Evolutionary conservation across 169 alveolate species (phyloP), one percentile per base, ranked within the genome.

Genomic region (Cryptosporidium tyzzeri): DNA sequence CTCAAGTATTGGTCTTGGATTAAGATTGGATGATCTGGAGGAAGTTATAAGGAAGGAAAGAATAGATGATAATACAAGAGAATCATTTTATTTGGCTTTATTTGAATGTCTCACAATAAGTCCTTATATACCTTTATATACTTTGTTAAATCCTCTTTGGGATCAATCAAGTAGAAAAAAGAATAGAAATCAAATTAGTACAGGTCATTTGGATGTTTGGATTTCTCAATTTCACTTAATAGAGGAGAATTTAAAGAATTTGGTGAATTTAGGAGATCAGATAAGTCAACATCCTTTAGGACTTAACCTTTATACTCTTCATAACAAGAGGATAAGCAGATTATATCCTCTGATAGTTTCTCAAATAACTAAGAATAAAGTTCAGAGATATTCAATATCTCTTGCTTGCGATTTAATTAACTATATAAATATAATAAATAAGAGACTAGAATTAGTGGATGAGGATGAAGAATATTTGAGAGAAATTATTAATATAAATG

Each of bases 161-260:
- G 80, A 80, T 45, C 89, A 80, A 29, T 80, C 89, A 1, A 80
- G n/a, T 18, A 80, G 74, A 80, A 80, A 80, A 44, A 62, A 62
- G 12, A 80, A 80, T 21, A 44, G 12, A 8, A 37, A 44, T 16
- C 33, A 48, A 7, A 44, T n/a, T 0, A 26, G 4, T 21, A 80
- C 41, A 29, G 75, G 89, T 6, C 67, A 80, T 45, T 45, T 80
- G 26, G 89, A 80, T 39, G 89, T 80, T 35, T 80, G 89, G 89
- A 80, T 62, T 39, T 41, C 68, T 21, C 89, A 80, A 80, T 80
- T 80, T 41, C 89, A 80, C 51, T 5, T 80, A 37, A 80, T 80
- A 14, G 68, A 80, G 50, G 89, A 80, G 41, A 6, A 61, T 26
- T 33, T 80, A 10, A 80, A 80, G 39, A 21, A 59, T 39, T 23